Conservation (phyloP, 2,329 filamentous ascomycete species). For the Trichoderma atroviride region DNA sequence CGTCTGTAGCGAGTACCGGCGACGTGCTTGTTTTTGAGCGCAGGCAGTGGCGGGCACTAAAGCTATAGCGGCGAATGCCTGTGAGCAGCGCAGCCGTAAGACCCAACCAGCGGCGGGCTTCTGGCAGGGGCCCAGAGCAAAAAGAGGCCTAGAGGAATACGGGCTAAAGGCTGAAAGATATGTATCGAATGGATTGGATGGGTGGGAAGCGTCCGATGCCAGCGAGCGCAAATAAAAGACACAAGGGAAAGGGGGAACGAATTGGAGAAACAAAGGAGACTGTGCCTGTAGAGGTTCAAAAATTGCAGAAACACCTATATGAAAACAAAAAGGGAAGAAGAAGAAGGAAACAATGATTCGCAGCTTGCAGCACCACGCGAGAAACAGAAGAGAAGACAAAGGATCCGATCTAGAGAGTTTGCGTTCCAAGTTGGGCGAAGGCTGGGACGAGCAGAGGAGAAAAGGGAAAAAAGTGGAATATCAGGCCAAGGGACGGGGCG, state of each 20-base stretch:
- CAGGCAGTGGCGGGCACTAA: slow-evolving; percentile 12
- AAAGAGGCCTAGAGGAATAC: background rate
- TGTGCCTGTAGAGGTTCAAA: background rate
- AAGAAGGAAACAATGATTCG: background rate
- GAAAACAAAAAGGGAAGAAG: background rate
- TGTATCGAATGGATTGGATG: background rate
- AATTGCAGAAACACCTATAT: background rate
- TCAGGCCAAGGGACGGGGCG: slow-evolving; percentile 1
- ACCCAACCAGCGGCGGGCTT: slow-evolving; percentile 11
- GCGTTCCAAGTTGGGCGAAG: slow-evolving; percentile 1
- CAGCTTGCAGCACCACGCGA: background rate
- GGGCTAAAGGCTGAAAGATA: background rate
- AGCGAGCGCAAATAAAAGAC: background rate
- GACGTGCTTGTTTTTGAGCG: background rate
- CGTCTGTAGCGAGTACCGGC: background rate
- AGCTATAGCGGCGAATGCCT: background rate
- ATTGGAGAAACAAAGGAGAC: background rate
- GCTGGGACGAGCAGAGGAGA: background rate
- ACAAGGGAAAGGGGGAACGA: background rate
- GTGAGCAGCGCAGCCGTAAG: slow-evolving; percentile 1
- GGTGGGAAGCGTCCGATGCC: slow-evolving; percentile 10
- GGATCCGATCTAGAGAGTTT: background rate
- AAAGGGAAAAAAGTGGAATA: slow-evolving; percentile 2
- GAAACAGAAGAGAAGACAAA: slow-evolving; percentile 3
- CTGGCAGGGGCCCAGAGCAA: slow-evolving; percentile 13